These are phyloP conservation scores for Aeminium ludgeri DNA, from an alignment of 495 filamentous ascomycete species.

Conservation along the genomic window DNA sequence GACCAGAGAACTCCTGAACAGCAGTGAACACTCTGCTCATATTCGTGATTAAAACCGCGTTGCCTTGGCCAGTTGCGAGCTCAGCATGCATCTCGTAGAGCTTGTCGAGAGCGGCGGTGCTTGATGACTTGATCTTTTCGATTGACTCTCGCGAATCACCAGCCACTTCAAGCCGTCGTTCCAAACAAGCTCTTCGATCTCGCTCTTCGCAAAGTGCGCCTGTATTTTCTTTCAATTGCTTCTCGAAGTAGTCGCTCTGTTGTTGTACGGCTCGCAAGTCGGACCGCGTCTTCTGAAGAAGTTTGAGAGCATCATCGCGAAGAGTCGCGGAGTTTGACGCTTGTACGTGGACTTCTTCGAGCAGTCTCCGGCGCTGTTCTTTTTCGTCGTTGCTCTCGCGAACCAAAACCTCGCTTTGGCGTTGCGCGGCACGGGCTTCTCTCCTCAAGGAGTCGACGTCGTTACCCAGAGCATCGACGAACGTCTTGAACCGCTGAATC, in stretches of 20 bases:
- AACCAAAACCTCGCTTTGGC: constrained; percentile 1
- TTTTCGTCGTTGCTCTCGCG: background rate
- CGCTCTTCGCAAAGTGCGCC: constrained; percentile 16
- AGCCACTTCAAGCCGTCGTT: constrained; percentile 13
- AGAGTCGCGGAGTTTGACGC: constrained; percentile 1
- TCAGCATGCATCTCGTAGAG: constrained; percentile 11
- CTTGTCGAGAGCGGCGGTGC: constrained; percentile 15
- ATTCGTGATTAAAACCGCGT: background rate
- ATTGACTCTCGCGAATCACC: constrained; percentile 4
- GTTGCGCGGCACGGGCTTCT: background rate
- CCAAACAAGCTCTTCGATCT: constrained; percentile 13
- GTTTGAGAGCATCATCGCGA: constrained; percentile 2
- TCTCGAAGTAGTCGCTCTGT: constrained; percentile 6
- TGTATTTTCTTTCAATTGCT: constrained; percentile 10
- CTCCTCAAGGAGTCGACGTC: constrained; percentile 14
- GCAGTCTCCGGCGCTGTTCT: background rate
- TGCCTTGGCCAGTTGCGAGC: background rate
- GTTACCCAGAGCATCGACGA: constrained; percentile 16
- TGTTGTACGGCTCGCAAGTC: constrained; percentile 1
- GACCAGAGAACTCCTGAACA: background rate
- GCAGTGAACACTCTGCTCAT: constrained; percentile 1
- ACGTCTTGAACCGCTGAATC: constrained; percentile 14
- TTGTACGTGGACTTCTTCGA: background rate
- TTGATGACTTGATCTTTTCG: constrained; percentile 6
- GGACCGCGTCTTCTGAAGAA: background rate